phyloP scores from a whole-genome alignment of 805 yeast species.

The Naumovozyma baii region DNA sequence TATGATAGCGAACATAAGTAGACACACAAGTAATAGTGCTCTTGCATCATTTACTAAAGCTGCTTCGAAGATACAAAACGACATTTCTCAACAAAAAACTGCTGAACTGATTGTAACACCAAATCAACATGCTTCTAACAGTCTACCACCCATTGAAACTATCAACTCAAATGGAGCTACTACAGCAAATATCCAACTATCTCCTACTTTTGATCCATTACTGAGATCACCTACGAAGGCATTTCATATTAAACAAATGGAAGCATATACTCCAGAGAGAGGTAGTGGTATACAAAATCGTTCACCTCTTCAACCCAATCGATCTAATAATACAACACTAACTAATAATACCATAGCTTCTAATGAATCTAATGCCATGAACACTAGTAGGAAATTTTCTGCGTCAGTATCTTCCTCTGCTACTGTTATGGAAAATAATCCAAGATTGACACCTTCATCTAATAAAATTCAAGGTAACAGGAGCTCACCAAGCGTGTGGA shows the following conservation, averaged over 20 bases:
- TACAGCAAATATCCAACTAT: constrained; percentile 7
- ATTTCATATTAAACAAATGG: constrained; percentile 42
- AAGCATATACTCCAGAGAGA: constrained; percentile 57
- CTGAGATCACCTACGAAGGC: constrained; percentile 35
- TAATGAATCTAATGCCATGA: background rate
- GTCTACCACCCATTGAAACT: too few relatives aligned
- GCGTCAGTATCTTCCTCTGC: background rate
- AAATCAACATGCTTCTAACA: background rate
- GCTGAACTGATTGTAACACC: constrained; percentile 7
- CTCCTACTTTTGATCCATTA: constrained; percentile 20
- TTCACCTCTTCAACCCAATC: constrained; percentile 1
- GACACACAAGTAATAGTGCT: constrained; percentile 11
- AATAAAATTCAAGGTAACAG: constrained; percentile 18
- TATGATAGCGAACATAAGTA: background rate
- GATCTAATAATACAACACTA: constrained; percentile 3
- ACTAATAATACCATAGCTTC: background rate
- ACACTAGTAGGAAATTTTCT: background rate
- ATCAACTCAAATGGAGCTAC: constrained; percentile 1
- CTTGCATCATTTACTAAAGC: constrained; percentile 10
- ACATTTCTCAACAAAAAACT: constrained; percentile 7
- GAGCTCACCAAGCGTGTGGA: constrained; percentile 86
- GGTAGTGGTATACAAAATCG: constrained; percentile 29
- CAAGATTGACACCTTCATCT: constrained; percentile 6
- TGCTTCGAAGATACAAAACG: background rate
- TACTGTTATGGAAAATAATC: background rate